These are phyloP conservation scores for Pythium rishiriense DNA, from an alignment of 352 stramenopile species.

Conservation along the genomic window DNA sequence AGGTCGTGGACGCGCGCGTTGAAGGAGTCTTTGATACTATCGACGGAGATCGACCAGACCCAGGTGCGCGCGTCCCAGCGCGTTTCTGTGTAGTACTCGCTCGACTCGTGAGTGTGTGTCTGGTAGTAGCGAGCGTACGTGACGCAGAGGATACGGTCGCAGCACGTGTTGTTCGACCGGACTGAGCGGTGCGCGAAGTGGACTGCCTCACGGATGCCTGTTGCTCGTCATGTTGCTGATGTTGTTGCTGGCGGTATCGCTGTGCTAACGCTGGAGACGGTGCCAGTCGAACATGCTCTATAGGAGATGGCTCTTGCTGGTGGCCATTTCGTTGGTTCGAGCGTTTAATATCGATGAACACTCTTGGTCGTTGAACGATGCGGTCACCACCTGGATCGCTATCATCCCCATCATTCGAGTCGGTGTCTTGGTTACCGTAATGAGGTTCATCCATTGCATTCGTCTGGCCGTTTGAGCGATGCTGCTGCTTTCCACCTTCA, in stretches of 20 bases:
- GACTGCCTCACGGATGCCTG: not conserved
- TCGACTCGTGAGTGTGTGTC: slow-evolving; percentile 1
- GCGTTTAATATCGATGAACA: slow-evolving; percentile 50
- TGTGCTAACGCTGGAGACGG: slow-evolving; percentile 46
- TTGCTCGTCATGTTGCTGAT: slow-evolving; percentile 7
- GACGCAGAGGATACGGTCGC: slow-evolving; percentile 19
- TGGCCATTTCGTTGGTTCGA: slow-evolving; percentile 23
- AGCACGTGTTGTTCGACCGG: not conserved
- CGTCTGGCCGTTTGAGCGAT: not conserved
- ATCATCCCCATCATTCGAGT: slow-evolving; percentile 10
- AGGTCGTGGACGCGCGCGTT: not conserved
- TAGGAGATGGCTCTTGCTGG: slow-evolving; percentile 26
- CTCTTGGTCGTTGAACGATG: slow-evolving; percentile 36
- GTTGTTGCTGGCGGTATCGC: slow-evolving; percentile 37
- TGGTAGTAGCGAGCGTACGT: slow-evolving; percentile 11
- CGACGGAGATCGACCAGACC: not conserved
- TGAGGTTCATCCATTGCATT: too few species aligned
- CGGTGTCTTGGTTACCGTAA: not conserved
- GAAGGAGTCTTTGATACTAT: not conserved
- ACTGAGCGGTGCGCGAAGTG: not conserved
- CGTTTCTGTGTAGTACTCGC: not conserved
- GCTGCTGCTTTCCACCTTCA: slow-evolving; percentile 6
- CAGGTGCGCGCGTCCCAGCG: not conserved
- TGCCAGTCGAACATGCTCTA: slow-evolving; percentile 53
- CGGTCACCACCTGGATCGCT: slow-evolving; percentile 32